These are phyloP conservation scores for Starmerella tilneyi DNA, from an alignment of 805 yeast species.

Conservation along the genomic window DNA sequence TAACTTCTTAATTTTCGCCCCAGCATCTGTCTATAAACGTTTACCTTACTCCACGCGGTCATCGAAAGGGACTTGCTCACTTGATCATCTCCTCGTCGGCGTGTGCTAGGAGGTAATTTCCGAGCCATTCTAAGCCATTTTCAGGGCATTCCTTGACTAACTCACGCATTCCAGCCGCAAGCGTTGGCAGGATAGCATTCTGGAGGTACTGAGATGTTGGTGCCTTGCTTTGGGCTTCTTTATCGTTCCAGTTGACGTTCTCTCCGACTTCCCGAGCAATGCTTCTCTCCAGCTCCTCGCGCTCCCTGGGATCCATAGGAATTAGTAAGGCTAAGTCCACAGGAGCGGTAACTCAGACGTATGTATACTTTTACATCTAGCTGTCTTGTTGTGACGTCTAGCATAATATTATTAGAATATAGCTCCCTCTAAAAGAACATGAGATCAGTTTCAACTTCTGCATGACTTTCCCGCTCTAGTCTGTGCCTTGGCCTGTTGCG, in stretches of 20 bases:
- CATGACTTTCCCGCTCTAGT: not conserved
- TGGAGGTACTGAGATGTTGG: conserved; percentile 15
- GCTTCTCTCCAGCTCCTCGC: conserved; percentile 4
- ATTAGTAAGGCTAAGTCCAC: conserved; percentile 3
- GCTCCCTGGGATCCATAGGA: not conserved
- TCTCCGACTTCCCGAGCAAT: conserved; percentile 5
- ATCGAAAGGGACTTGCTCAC: not conserved
- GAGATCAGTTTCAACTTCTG: not conserved
- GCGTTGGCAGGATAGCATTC: conserved; percentile 7
- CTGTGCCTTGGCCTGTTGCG: not conserved
- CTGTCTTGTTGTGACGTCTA: too few species aligned
- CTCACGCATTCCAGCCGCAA: conserved; percentile 10
- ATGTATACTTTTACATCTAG: too few species aligned
- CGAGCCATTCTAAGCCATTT: conserved; percentile 12
- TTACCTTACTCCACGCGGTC: not conserved
- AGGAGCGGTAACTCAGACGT: not conserved
- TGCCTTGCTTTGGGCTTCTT: not conserved
- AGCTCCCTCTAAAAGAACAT: not conserved
- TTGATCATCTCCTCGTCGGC: not conserved
- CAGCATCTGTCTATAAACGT: not conserved
- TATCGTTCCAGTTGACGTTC: conserved; percentile 10
- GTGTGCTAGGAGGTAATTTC: conserved; percentile 1
- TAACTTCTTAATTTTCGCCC: too few species aligned
- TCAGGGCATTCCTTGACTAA: conserved; percentile 7
- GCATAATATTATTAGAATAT: too few species aligned